Evolutionary conservation across 2,329 filamentous ascomycete species (phyloP), one percentile per base, ranked within the genome.

Genomic region (Pseudogymnoascus sp.): DNA sequence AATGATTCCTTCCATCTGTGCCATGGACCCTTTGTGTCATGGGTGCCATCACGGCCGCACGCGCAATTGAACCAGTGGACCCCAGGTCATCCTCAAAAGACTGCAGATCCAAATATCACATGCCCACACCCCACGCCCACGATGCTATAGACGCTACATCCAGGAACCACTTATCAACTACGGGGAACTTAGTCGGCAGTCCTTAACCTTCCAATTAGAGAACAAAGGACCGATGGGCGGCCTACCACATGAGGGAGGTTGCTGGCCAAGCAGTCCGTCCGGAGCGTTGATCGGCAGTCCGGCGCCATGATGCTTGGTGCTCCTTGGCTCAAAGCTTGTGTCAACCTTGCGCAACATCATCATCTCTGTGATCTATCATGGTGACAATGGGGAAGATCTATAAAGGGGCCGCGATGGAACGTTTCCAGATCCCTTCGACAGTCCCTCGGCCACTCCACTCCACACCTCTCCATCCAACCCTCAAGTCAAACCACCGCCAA

Each of bases 161-260:
- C 12, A 52, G 45, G 45, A 26, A 31, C 26, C 7, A 52, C 45
- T 52, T 31, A 52, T 52, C 45, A 52, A 52, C 45, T 52, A 52
- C 45, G 26, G 45, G 23, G 23, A 52, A 52, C 4, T 52, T 52
- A 52, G 45, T 52, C 26, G 45, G 45, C n/a, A 7, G 7, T 52
- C n/a, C 19, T 16, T 52, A 31, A 31, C 45, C 45, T 52, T 52
- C 45, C 45, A 52, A 31, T 52, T 52, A 52, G 23, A 52, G 45
- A 52, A 31, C 45, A 52, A 52, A 16, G 26, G 23, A 52, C 45
- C 45, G 45, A 52, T 16, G 26, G 14, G 14, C 26, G 26, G 14
- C 45, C 45, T 52, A 52, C 45, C 45, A 52, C 45, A 52, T 52
- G 45, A 52, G 45, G 45, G 45, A 52, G 45, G 45, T 52, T 52